These are phyloP conservation scores for Phoma sp. DNA, from an alignment of 2,329 filamentous ascomycete species.

Conservation along the genomic window DNA sequence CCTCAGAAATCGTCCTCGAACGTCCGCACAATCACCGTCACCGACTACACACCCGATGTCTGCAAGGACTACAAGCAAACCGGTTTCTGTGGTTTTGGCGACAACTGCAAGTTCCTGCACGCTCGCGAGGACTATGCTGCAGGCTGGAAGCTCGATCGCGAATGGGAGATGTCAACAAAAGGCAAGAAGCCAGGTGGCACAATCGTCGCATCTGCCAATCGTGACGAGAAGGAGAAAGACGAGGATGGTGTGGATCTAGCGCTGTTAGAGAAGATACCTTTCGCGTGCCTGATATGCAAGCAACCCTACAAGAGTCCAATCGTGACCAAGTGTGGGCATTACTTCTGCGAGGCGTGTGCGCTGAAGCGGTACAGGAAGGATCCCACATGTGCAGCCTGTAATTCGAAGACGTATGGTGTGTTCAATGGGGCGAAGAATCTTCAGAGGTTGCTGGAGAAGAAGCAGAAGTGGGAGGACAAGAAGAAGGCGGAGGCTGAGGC, in stretches of 20 bases:
- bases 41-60: slow-evolving; percentile 88
- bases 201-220: slow-evolving; percentile 65
- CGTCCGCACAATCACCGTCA: slow-evolving; percentile 86
- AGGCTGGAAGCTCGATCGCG: slow-evolving; percentile 92
- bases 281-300: slow-evolving; percentile 87
- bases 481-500: slow-evolving; percentile 63
- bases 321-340: slow-evolving; percentile 90
- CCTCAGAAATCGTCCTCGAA: slow-evolving; percentile 90
- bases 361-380: slow-evolving; percentile 85
- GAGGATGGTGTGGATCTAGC: slow-evolving; percentile 69
- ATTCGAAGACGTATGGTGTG: slow-evolving; percentile 82
- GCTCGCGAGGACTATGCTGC: slow-evolving; percentile 81
- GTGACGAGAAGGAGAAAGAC: slow-evolving; percentile 49
- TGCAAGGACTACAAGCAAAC: slow-evolving; percentile 93
- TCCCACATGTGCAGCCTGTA: slow-evolving; percentile 85
- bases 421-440: slow-evolving; percentile 88
- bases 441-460: slow-evolving; percentile 78
- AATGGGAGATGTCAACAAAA: slow-evolving; percentile 88
- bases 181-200: slow-evolving; percentile 59
- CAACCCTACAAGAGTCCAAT: slow-evolving; percentile 79
- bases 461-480: slow-evolving; percentile 66
- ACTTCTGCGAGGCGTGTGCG: slow-evolving; percentile 93
- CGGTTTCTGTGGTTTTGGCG: slow-evolving; percentile 70
- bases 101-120: slow-evolving; percentile 83
- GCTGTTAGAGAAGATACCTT: slow-evolving; percentile 82